Percentiles rank a stretch among this genome's conserved stretches.
Conservation (phyloP, 2,329 filamentous ascomycete genomes). For the Colletotrichum simmondsii region DNA sequence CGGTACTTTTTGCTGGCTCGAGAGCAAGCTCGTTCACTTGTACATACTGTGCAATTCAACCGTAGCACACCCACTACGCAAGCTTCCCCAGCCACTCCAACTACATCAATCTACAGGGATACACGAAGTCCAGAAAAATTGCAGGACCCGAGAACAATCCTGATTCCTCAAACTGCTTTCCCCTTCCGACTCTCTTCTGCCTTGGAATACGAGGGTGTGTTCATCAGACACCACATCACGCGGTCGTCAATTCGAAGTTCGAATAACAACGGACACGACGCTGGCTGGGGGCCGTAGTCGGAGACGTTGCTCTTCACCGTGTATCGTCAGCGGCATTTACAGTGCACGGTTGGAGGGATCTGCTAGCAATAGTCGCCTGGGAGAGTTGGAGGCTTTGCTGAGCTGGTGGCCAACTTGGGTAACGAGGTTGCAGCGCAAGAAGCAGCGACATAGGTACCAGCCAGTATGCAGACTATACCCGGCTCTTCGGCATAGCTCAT, state of each 20-base stretch:
- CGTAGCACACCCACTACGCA: conserved; percentile 5
- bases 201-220: neutral
- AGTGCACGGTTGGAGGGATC: conserved; percentile 10
- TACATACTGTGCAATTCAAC: neutral
- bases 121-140: conserved; percentile 19
- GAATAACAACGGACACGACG: neutral
- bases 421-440: conserved; percentile 26
- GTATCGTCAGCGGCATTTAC: neutral
- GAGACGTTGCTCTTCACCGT: neutral
- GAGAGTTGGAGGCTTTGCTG: conserved; percentile 1
- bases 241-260: neutral
- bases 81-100: conserved; percentile 18
- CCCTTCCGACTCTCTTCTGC: neutral
- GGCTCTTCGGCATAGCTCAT: conserved; percentile 22
- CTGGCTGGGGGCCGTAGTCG: neutral
- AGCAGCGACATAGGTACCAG: conserved; percentile 25
- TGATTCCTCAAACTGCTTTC: conserved; percentile 4
- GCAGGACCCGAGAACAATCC: conserved; percentile 13
- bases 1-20: neutral
- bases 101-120: conserved; percentile 23
- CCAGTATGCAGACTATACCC: conserved; percentile 20
- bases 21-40: neutral
- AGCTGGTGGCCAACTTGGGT: conserved; percentile 23
- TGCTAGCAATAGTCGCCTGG: neutral
- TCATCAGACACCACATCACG: conserved; percentile 2